These are phyloP conservation scores for Fraxinus excelsior DNA, from an alignment of 257 asterid genomes.

Conservation along the genomic window DNA sequence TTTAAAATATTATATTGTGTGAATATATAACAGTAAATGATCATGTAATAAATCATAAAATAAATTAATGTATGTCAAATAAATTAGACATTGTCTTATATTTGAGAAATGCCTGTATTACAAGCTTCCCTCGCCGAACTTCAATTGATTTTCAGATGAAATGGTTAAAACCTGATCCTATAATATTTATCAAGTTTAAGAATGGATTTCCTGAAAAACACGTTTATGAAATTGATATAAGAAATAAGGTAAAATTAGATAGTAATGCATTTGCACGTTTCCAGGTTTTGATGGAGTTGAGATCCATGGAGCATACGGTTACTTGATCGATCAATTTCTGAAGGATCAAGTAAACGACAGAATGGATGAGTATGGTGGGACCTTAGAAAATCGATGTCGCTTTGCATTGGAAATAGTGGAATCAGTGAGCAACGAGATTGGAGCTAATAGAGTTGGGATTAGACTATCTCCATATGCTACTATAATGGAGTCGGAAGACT, in stretches of 20 bases:
- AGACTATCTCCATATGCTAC: constrained; percentile 10
- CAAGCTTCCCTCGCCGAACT: not conserved
- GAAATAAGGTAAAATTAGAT: too few relatives aligned
- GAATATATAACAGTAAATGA: too few relatives aligned
- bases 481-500: not conserved
- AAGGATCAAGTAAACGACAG: constrained; percentile 17
- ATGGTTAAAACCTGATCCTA: too few relatives aligned
- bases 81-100: not conserved
- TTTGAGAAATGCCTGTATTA: too few relatives aligned
- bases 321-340: constrained; percentile 19
- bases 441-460: constrained; percentile 14
- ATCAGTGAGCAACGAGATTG: constrained; percentile 3
- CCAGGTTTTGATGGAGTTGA: constrained; percentile 20
- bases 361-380: constrained; percentile 11
- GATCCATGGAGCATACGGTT: constrained; percentile 19
- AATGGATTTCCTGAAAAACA: too few relatives aligned
- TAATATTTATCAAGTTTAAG: too few relatives aligned
- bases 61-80: too few relatives aligned
- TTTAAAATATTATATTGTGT: too few relatives aligned
- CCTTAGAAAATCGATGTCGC: constrained; percentile 5
- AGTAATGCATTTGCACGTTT: not conserved
- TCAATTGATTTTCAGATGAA: too few relatives aligned
- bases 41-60: too few relatives aligned
- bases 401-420: constrained; percentile 13
- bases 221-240: too few relatives aligned